Evolutionary conservation across 768 basidiomycete species (phyloP).

Genomic region (Lenzites betulinus): DNA sequence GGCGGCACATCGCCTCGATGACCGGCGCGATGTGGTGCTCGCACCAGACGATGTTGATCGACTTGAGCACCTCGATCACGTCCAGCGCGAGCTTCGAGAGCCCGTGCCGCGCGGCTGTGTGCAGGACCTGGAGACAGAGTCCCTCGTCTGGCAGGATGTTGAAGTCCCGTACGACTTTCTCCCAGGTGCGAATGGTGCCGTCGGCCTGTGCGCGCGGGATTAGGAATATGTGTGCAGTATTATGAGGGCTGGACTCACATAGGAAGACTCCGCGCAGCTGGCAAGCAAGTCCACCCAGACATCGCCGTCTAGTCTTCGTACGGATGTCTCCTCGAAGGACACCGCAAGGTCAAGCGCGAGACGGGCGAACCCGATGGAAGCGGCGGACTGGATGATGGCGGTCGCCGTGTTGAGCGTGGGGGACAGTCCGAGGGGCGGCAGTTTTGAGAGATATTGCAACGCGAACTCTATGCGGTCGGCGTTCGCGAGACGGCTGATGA

Average conservation of each 20-base stretch:
- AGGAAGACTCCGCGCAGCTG: conserved; percentile 62
- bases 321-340: conserved; percentile 56
- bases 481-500: conserved; percentile 50
- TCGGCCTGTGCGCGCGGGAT: conserved; percentile 52
- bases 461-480: conserved; percentile 65
- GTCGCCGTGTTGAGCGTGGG: conserved; percentile 54
- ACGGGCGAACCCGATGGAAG: conserved; percentile 54
- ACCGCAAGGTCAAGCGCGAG: conserved; percentile 73
- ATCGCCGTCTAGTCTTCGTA: conserved; percentile 51
- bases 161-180: conserved; percentile 52
- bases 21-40: conserved; percentile 82
- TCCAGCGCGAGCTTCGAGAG: conserved; percentile 67
- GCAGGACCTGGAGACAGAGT: conserved; percentile 64
- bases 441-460: conserved; percentile 59
- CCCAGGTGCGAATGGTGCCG: conserved; percentile 67
- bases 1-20: conserved; percentile 69
- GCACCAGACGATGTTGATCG: conserved; percentile 47
- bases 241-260: conserved; percentile 50
- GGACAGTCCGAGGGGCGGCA: conserved; percentile 52
- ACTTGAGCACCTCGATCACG: conserved; percentile 58
- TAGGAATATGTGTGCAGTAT: background rate
- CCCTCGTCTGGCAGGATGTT: conserved; percentile 74
- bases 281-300: conserved; percentile 71
- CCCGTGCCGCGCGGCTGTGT: conserved; percentile 75
- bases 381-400: conserved; percentile 54